Conservation (phyloP, 1,139 yeast species). For the Candida tropicalis region DNA sequence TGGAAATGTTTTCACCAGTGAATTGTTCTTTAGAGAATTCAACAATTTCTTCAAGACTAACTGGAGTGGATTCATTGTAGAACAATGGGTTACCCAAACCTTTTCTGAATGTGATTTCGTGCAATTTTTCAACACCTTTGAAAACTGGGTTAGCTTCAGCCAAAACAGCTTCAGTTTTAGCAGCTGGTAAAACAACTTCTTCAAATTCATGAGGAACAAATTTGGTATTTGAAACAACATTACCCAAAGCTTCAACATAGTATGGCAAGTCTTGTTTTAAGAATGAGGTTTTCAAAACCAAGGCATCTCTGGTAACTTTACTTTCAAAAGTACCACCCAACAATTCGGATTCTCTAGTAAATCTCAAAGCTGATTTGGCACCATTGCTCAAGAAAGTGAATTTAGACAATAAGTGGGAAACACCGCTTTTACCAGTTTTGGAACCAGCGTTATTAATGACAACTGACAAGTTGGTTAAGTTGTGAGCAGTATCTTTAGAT, state of each 20-base stretch:
- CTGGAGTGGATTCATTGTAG: constrained; percentile 64
- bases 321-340: constrained; percentile 83
- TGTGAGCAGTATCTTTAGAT: constrained; percentile 55
- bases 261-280: constrained; percentile 88
- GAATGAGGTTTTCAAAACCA: constrained; percentile 79
- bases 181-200: constrained; percentile 84
- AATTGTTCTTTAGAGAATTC: constrained; percentile 69
- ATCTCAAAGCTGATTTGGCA: constrained; percentile 84
- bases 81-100: constrained; percentile 87
- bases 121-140: constrained; percentile 77
- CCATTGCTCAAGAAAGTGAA: constrained; percentile 85
- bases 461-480: constrained; percentile 69
- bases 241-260: constrained; percentile 85
- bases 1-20: constrained; percentile 69
- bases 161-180: constrained; percentile 54
- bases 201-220: constrained; percentile 81
- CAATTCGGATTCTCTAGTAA: constrained; percentile 92
- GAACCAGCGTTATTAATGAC: constrained; percentile 84
- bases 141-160: constrained; percentile 56
- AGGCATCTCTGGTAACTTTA: constrained; percentile 77
- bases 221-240: constrained; percentile 69
- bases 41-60: constrained; percentile 67
- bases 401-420: constrained; percentile 83
- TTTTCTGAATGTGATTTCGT: constrained; percentile 78
- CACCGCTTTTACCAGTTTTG: constrained; percentile 77